These are phyloP conservation scores for Stropharia rugosoannulata DNA, from an alignment of 768 basidiomycete species.

Conservation along the genomic window DNA sequence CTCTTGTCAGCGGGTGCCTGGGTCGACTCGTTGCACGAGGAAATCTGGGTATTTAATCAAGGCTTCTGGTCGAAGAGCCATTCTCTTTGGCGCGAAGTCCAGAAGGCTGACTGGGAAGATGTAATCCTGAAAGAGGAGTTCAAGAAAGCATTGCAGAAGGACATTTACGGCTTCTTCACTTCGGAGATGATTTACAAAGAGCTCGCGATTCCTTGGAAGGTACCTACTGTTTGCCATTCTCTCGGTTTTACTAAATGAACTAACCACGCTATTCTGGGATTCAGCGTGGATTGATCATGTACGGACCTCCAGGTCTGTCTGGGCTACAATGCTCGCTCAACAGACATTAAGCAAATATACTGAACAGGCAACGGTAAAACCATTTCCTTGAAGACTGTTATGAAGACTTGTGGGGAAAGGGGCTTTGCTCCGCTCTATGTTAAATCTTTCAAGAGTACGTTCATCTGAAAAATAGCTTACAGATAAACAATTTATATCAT, in stretches of 20 bases:
- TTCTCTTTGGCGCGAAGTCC: conserved; percentile 58
- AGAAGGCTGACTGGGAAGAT: conserved; percentile 71
- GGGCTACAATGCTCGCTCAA: background rate
- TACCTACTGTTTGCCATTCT: conserved; percentile 18
- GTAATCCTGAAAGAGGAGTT: conserved; percentile 70
- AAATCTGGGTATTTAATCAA: conserved; percentile 78
- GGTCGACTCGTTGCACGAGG: conserved; percentile 54
- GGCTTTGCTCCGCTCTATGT: conserved; percentile 77
- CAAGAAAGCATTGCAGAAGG: conserved; percentile 69
- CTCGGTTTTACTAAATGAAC: background rate
- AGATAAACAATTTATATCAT: background rate
- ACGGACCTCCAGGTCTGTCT: conserved; percentile 70
- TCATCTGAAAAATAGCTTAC: background rate
- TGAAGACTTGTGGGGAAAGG: conserved; percentile 65
- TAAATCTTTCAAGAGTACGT: conserved; percentile 71
- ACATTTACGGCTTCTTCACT: conserved; percentile 79
- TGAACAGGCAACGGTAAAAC: conserved; percentile 77
- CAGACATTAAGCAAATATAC: background rate
- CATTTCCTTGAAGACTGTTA: conserved; percentile 79
- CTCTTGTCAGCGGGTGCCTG: conserved; percentile 54
- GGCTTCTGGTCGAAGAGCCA: conserved; percentile 67
- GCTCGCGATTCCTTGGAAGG: conserved; percentile 84
- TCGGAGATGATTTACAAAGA: conserved; percentile 72
- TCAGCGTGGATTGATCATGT: conserved; percentile 79
- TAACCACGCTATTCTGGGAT: background rate